Conservation (phyloP, 768 basidiomycete species). For the Naganishia randhawae region DNA sequence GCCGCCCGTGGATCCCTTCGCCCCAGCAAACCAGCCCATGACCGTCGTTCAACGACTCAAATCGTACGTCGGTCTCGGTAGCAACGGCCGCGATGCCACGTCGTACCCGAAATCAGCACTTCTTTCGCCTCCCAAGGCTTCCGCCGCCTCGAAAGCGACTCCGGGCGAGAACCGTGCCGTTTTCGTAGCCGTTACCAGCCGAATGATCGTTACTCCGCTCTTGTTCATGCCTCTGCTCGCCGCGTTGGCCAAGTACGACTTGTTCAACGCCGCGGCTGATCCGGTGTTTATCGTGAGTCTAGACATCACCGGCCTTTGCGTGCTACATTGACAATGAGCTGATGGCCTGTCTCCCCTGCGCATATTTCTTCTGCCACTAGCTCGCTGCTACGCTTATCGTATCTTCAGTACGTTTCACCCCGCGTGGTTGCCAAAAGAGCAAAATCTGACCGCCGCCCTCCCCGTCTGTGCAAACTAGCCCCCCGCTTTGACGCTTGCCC, state of each 20-base stretch:
- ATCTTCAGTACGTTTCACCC: constrained; percentile 53
- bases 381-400: constrained; percentile 79
- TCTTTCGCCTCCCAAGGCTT: not conserved
- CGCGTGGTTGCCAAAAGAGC: not conserved
- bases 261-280: constrained; percentile 51
- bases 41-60: constrained; percentile 21
- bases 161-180: constrained; percentile 77
- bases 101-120: not conserved
- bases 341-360: no score
- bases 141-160: constrained; percentile 28
- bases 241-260: constrained; percentile 56
- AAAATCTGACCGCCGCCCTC: constrained; percentile 21
- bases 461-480: constrained; percentile 65
- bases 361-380: not conserved
- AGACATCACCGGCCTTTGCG: no score
- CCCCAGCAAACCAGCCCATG: not conserved
- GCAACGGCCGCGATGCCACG: constrained; percentile 29
- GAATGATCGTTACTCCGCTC: constrained; percentile 83
- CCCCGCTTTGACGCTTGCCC: constrained; percentile 69
- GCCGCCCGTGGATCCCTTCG: constrained; percentile 10
- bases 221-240: constrained; percentile 73
- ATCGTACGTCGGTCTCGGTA: constrained; percentile 10
- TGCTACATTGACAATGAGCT: no score
- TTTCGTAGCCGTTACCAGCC: constrained; percentile 69
- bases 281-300: constrained; percentile 68